phyloP scores from a whole-genome alignment of 176 grass and related monocot genomes.

The Oryza punctata region DNA sequence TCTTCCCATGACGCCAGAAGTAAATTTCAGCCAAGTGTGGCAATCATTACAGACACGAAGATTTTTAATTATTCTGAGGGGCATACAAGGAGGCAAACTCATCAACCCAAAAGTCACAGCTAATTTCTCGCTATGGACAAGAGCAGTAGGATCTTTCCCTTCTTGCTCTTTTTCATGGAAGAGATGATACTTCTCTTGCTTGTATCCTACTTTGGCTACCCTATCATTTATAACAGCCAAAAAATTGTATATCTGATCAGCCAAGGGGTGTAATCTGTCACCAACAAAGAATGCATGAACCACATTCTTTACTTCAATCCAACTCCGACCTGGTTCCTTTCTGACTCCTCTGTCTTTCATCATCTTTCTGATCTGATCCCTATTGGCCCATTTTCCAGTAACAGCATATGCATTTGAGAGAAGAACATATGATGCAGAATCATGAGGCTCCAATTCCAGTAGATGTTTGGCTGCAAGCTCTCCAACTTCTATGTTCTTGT shows the following conservation, averaged over 20 bases:
- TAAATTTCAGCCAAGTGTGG: conserved; percentile 73
- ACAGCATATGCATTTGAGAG: conserved; percentile 81
- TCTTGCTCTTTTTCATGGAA: conserved; percentile 69
- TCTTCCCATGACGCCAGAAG: conserved; percentile 40
- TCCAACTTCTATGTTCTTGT: conserved; percentile 68
- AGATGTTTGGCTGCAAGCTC: conserved; percentile 69
- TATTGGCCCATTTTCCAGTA: conserved; percentile 54
- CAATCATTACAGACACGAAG: conserved; percentile 69
- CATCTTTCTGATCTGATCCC: conserved; percentile 78
- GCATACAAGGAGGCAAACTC: conserved; percentile 46
- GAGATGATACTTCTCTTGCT: conserved; percentile 48
- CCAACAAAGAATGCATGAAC: conserved; percentile 77
- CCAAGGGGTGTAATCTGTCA: conserved; percentile 55
- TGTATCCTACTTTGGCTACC: conserved; percentile 62
- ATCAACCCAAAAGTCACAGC: conserved; percentile 64
- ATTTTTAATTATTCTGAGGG: conserved; percentile 73
- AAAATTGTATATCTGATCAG: conserved; percentile 54
- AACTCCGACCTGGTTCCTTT: conserved; percentile 66
- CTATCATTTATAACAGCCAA: conserved; percentile 52
- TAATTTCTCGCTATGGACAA: conserved; percentile 70
- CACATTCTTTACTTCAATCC: conserved; percentile 61
- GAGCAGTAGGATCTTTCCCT: conserved; percentile 42
- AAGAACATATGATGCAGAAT: conserved; percentile 61
- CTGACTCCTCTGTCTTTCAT: conserved; percentile 73
- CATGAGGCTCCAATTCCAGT: conserved; percentile 66